Conservation (phyloP, 805 yeast species). For the Kodamaea jinghongensis region DNA sequence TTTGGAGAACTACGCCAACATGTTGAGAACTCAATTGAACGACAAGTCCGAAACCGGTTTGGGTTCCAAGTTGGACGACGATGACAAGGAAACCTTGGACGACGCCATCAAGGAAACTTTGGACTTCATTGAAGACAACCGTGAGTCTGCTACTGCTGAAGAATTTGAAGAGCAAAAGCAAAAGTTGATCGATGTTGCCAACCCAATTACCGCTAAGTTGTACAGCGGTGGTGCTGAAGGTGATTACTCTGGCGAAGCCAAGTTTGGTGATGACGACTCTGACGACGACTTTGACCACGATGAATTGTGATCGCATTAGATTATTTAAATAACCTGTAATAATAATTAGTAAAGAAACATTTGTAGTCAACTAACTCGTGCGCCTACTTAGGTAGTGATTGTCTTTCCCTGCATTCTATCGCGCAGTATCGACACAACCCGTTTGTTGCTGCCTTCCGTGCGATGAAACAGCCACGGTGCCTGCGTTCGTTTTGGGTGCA, state of each 20-base stretch:
- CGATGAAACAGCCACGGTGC: too few species aligned
- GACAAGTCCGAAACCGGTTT: constrained; percentile 44
- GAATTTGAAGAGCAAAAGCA: constrained; percentile 93
- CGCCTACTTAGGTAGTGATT: too few species aligned
- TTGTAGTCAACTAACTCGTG: neutral
- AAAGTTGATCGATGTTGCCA: constrained; percentile 73
- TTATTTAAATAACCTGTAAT: constrained; percentile 8
- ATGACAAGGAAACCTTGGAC: constrained; percentile 82
- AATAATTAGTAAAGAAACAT: constrained; percentile 2
- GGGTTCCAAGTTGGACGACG: constrained; percentile 80
- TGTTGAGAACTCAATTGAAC: constrained; percentile 46
- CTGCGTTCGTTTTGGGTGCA: neutral
- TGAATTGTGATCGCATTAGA: constrained; percentile 31
- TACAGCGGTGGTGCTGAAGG: constrained; percentile 48
- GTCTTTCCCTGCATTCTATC: too few species aligned
- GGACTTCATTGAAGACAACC: constrained; percentile 84
- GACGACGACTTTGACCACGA: constrained; percentile 46
- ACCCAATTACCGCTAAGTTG: constrained; percentile 89
- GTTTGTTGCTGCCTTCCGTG: too few species aligned
- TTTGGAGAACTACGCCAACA: constrained; percentile 44
- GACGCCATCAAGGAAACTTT: constrained; percentile 86
- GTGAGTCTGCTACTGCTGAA: constrained; percentile 83
- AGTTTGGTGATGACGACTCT: constrained; percentile 43
- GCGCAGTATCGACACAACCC: too few species aligned
- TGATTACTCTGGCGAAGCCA: constrained; percentile 37